Conservation (phyloP, 148 eudicot genomes). For the Camellia japonica region DNA sequence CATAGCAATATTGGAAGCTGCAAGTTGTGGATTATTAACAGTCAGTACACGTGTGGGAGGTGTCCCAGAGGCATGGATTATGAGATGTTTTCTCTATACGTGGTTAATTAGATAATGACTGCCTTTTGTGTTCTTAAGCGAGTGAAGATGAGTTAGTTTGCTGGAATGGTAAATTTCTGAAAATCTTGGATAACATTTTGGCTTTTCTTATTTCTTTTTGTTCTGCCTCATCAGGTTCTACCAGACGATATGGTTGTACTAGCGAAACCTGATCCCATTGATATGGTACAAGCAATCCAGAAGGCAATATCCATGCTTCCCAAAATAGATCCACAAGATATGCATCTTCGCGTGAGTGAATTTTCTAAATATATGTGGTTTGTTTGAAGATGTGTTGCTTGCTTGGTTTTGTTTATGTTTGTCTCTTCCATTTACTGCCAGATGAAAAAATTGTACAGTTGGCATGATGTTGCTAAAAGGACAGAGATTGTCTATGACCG, state of each 20-base stretch:
- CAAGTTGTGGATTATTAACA: conserved; percentile 94
- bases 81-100: conserved; percentile 10
- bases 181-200: not conserved
- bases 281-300: conserved; percentile 76
- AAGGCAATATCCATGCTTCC: conserved; percentile 86
- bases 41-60: conserved; percentile 99
- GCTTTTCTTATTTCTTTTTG: conserved; percentile 10
- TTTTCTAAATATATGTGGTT: not conserved
- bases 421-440: conserved; percentile 28
- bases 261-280: conserved; percentile 87
- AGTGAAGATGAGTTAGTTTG: not conserved
- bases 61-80: conserved; percentile 78
- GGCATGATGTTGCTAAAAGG: conserved; percentile 97
- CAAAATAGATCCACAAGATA: conserved; percentile 78
- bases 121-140: not conserved
- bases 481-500: conserved; percentile 90
- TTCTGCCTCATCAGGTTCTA: conserved; percentile 54
- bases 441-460: conserved; percentile 89
- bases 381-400: not conserved
- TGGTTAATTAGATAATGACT: conserved; percentile 7
- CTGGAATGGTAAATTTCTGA: not conserved
- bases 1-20: conserved; percentile 98
- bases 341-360: conserved; percentile 80
- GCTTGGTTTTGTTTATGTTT: not conserved
- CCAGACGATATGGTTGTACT: conserved; percentile 98